Evolutionary conservation across 2,329 filamentous ascomycete genomes (phyloP).

Genomic region (Claviceps fusiformis): DNA sequence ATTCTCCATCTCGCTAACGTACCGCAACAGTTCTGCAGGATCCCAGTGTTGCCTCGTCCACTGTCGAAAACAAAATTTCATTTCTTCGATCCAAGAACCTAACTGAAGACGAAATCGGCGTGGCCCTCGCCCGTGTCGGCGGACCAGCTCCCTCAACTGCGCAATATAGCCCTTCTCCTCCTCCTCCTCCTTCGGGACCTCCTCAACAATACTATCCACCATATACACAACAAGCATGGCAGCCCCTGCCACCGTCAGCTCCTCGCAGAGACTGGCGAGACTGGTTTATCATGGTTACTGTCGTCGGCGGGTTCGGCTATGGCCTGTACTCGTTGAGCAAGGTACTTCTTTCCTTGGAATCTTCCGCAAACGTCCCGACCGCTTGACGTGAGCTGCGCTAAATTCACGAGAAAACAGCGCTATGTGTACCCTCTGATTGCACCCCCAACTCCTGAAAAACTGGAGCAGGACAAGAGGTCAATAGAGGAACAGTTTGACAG

Average conservation of each 20-base stretch:
- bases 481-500: slow-evolving; percentile 91
- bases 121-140: slow-evolving; percentile 60
- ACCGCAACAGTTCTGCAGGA: slow-evolving; percentile 69
- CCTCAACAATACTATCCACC: slow-evolving; percentile 33
- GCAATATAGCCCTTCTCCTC: slow-evolving; percentile 28
- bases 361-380: background rate
- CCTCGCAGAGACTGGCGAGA: slow-evolving; percentile 91
- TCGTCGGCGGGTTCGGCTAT: slow-evolving; percentile 79
- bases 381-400: background rate
- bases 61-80: slow-evolving; percentile 83
- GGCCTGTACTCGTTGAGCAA: slow-evolving; percentile 80
- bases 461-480: slow-evolving; percentile 84
- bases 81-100: slow-evolving; percentile 96
- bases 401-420: slow-evolving; percentile 37
- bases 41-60: slow-evolving; percentile 75
- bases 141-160: slow-evolving; percentile 30
- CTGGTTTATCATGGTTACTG: slow-evolving; percentile 99
- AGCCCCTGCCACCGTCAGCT: slow-evolving; percentile 41
- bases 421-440: slow-evolving; percentile 86
- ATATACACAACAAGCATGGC: slow-evolving; percentile 43
- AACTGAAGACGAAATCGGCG: slow-evolving; percentile 87
- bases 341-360: slow-evolving; percentile 30
- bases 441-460: slow-evolving; percentile 82
- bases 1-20: background rate
- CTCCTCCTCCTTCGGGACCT: slow-evolving; percentile 19